Evolutionary conservation across 1,284 basidiomycete species (phyloP).

Genomic region (Cryptococcus floricola): DNA sequence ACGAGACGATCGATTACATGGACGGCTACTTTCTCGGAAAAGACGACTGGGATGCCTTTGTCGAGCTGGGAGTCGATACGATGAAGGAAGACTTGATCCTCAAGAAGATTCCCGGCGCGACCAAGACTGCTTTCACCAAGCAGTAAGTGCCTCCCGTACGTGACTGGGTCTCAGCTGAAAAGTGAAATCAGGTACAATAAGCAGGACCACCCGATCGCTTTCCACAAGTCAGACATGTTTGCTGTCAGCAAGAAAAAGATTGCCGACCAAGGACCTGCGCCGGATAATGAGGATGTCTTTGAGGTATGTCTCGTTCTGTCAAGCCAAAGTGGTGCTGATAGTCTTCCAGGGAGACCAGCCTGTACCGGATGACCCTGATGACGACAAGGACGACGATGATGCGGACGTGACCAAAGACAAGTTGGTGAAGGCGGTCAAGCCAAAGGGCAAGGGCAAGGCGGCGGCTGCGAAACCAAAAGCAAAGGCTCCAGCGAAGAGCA

Average conservation of each 20-base stretch:
- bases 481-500: background rate
- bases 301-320: conserved; percentile 56
- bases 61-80: conserved; percentile 85
- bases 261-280: conserved; percentile 58
- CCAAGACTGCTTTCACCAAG: conserved; percentile 80
- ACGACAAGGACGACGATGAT: conserved; percentile 49
- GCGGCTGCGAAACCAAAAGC: conserved; percentile 8
- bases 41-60: conserved; percentile 93
- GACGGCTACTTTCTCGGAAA: conserved; percentile 90
- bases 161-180: background rate
- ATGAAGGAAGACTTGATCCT: conserved; percentile 67
- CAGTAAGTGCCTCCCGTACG: conserved; percentile 59
- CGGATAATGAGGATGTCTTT: conserved; percentile 85
- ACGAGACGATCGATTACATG: conserved; percentile 79
- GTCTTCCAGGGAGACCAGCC: conserved; percentile 25
- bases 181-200: conserved; percentile 67
- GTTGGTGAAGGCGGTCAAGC: conserved; percentile 55
- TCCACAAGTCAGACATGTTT: conserved; percentile 76
- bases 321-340: background rate
- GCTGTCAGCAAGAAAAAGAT: conserved; percentile 70
- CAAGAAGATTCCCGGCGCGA: conserved; percentile 77
- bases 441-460: conserved; percentile 27
- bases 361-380: conserved; percentile 47
- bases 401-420: conserved; percentile 55
- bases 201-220: conserved; percentile 80